Percentiles rank a stretch among this genome's conserved stretches.
Evolutionary conservation across 2,329 filamentous ascomycete species (phyloP).

Genomic region (Fusarium albidum): DNA sequence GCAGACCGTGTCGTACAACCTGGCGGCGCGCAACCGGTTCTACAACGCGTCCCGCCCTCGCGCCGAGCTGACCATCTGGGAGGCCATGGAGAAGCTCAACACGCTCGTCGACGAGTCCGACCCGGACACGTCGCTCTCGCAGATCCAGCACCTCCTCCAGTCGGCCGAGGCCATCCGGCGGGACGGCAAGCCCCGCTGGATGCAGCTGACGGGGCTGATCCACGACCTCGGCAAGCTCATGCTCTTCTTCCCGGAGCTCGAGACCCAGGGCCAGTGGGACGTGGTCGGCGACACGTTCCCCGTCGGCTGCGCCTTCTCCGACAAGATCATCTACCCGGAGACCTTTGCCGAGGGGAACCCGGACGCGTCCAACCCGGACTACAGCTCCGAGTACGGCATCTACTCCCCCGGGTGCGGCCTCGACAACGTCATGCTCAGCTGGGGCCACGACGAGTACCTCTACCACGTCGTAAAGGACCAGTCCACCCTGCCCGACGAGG

Average conservation of each 20-base stretch:
- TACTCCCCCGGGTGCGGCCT: conserved; percentile 82
- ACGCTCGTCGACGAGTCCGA: conserved; percentile 90
- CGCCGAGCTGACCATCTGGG: conserved; percentile 85
- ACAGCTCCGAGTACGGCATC: conserved; percentile 80
- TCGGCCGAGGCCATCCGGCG: conserved; percentile 88
- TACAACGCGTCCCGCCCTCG: conserved; percentile 66
- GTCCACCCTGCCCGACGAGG: conserved; percentile 79
- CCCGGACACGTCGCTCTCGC: conserved; percentile 85
- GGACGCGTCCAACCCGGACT: conserved; percentile 74
- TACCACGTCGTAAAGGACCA: conserved; percentile 90
- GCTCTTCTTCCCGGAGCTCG: conserved; percentile 72
- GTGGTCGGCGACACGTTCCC: conserved; percentile 89
- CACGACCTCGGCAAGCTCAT: conserved; percentile 84
- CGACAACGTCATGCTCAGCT: conserved; percentile 88
- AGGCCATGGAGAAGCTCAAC: conserved; percentile 93
- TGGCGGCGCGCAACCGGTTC: conserved; percentile 72
- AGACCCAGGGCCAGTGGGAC: conserved; percentile 88
- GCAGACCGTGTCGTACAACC: conserved; percentile 85
- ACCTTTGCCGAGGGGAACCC: conserved; percentile 78
- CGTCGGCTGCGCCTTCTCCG: conserved; percentile 78
- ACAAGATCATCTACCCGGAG: conserved; percentile 80
- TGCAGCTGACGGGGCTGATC: conserved; percentile 80
- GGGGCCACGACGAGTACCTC: conserved; percentile 89
- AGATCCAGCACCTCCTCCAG: conserved; percentile 91
- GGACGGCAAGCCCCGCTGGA: conserved; percentile 84